Conservation (phyloP, 805 yeast genomes). For the Kodamaea laetipori region DNA sequence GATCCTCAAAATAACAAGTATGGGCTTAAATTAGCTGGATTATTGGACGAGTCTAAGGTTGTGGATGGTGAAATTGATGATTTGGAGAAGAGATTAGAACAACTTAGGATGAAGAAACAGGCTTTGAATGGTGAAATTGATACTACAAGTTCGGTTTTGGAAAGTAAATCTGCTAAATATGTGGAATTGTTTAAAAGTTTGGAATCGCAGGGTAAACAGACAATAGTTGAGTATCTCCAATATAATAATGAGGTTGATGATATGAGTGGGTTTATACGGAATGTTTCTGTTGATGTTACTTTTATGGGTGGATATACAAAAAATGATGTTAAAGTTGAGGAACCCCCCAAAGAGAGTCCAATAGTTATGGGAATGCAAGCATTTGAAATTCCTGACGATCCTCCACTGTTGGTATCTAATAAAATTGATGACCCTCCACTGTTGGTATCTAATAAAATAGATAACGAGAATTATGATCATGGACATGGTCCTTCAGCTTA, state of each 20-base stretch:
- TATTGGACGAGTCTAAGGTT: constrained; percentile 34
- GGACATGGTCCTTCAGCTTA: constrained; percentile 34
- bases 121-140: constrained; percentile 41
- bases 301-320: constrained; percentile 19
- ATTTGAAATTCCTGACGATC: constrained; percentile 17
- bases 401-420: neutral
- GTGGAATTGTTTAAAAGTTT: constrained; percentile 42
- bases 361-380: constrained; percentile 25
- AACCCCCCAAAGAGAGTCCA: neutral
- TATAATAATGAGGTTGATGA: constrained; percentile 24
- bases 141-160: constrained; percentile 51
- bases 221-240: constrained; percentile 30
- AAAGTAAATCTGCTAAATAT: constrained; percentile 48
- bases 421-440: constrained; percentile 2
- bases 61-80: constrained; percentile 41
- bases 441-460: neutral
- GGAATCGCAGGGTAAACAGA: constrained; percentile 40
- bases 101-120: constrained; percentile 36
- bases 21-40: constrained; percentile 41
- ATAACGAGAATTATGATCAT: constrained; percentile 15
- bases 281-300: constrained; percentile 31
- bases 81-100: constrained; percentile 37
- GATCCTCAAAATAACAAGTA: constrained; percentile 39
- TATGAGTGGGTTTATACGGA: constrained; percentile 18
- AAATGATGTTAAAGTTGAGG: neutral